A percentile compares a stretch with the other conserved stretches of the same genome.
phyloP scores from a whole-genome alignment of 106 monocot genomes.

The Cymbidium sinense region DNA sequence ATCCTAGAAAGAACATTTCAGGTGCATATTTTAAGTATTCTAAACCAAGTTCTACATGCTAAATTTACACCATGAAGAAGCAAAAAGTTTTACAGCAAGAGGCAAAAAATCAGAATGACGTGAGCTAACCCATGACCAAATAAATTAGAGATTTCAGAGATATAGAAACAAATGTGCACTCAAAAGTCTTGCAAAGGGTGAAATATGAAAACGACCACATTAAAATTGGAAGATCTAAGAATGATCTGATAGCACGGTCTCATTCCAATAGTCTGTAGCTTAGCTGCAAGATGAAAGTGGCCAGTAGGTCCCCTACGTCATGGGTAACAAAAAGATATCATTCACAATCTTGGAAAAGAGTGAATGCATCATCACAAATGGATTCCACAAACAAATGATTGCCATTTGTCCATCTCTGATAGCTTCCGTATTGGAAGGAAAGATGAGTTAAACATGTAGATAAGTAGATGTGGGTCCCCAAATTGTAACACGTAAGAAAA shows the following conservation, averaged over 20 bases:
- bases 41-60: background rate
- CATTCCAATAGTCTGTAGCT: slow-evolving; percentile 6
- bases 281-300: slow-evolving; percentile 7
- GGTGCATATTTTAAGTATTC: no score
- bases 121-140: background rate
- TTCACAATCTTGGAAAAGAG: background rate
- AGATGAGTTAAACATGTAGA: background rate
- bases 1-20: background rate
- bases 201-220: slow-evolving; percentile 5
- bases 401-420: background rate
- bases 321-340: background rate
- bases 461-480: background rate
- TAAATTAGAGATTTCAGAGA: background rate
- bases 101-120: background rate
- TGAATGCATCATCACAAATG: background rate
- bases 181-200: background rate
- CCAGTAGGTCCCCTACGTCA: background rate
- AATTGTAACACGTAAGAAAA: background rate
- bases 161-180: slow-evolving; percentile 1
- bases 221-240: slow-evolving; percentile 7
- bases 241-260: background rate
- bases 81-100: background rate
- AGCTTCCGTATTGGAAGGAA: background rate
- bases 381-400: background rate
- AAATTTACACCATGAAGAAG: background rate